These are phyloP conservation scores for Biscogniauxia sp. DNA, from an alignment of 2,329 filamentous ascomycete genomes.

Conservation along the genomic window DNA sequence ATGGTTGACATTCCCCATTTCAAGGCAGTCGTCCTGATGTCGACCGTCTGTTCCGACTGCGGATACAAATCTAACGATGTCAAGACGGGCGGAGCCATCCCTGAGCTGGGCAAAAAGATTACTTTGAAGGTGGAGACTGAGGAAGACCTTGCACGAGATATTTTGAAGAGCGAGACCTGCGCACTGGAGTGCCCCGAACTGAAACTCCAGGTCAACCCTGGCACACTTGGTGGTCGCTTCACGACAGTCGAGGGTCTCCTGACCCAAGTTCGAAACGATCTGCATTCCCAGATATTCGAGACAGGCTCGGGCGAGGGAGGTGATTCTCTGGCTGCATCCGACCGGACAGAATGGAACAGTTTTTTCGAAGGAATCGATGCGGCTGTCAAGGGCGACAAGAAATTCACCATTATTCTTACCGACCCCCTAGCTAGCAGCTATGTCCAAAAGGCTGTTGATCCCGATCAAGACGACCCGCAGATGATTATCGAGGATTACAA, in stretches of 20 bases:
- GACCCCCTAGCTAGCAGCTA: conserved; percentile 93
- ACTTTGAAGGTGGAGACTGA: conserved; percentile 67
- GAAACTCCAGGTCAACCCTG: conserved; percentile 82
- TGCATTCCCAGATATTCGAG: conserved; percentile 85
- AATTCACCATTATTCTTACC: conserved; percentile 79
- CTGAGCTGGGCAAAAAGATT: conserved; percentile 80
- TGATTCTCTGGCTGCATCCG: conserved; percentile 68
- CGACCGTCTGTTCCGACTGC: conserved; percentile 85
- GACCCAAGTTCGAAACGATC: conserved; percentile 87
- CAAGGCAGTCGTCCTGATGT: conserved; percentile 96
- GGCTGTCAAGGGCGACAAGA: conserved; percentile 76
- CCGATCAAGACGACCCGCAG: conserved; percentile 68
- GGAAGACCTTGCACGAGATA: conserved; percentile 82
- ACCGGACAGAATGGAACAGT: conserved; percentile 70
- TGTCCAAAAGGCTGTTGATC: conserved; percentile 84
- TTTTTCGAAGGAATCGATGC: conserved; percentile 78
- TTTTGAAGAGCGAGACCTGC: conserved; percentile 94
- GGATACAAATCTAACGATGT: conserved; percentile 96
- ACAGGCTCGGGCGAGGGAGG: conserved; percentile 59
- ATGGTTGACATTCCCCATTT: conserved; percentile 98
- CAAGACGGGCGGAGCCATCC: conserved; percentile 93
- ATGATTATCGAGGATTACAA: conserved; percentile 80
- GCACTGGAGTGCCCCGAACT: conserved; percentile 84
- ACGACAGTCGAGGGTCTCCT: conserved; percentile 94
- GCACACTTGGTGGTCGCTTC: conserved; percentile 92